Evolutionary conservation across 768 basidiomycete species (phyloP).

Genomic region (Ephemerocybe angulata): DNA sequence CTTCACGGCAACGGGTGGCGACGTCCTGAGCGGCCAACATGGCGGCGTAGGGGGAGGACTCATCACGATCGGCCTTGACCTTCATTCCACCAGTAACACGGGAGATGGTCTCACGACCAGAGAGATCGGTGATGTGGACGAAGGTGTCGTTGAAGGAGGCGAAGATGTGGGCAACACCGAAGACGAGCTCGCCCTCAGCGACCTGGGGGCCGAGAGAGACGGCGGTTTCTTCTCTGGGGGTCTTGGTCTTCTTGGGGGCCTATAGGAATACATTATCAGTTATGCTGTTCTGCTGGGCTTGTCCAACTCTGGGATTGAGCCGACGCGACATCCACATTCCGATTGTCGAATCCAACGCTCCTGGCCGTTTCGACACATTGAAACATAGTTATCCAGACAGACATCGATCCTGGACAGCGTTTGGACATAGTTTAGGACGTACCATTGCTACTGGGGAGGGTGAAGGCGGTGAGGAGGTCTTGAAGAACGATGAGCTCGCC

Average conservation of each 20-base stretch:
- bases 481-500: conserved; percentile 21
- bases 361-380: background rate
- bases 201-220: conserved; percentile 95
- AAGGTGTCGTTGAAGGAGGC: conserved; percentile 99
- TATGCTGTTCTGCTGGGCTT: conserved; percentile 1
- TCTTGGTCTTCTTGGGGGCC: conserved; percentile 84
- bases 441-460: conserved; percentile 37
- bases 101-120: conserved; percentile 98
- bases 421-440: conserved; percentile 19
- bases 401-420: conserved; percentile 10
- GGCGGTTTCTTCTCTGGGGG: conserved; percentile 72
- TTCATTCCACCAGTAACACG: conserved; percentile 99
- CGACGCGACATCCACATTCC: conserved; percentile 42
- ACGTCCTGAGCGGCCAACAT: conserved; percentile 99
- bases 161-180: conserved; percentile 98
- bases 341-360: conserved; percentile 50
- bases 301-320: background rate
- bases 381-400: background rate
- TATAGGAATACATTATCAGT: conserved; percentile 25
- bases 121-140: conserved; percentile 98
- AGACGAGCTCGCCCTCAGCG: conserved; percentile 93
- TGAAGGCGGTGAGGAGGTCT: conserved; percentile 33
- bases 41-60: conserved; percentile 95
- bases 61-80: conserved; percentile 99
- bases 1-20: conserved; percentile 93